phyloP scores from a whole-genome alignment of 2,329 filamentous ascomycete species.

The Botrytis sinoallii region DNA sequence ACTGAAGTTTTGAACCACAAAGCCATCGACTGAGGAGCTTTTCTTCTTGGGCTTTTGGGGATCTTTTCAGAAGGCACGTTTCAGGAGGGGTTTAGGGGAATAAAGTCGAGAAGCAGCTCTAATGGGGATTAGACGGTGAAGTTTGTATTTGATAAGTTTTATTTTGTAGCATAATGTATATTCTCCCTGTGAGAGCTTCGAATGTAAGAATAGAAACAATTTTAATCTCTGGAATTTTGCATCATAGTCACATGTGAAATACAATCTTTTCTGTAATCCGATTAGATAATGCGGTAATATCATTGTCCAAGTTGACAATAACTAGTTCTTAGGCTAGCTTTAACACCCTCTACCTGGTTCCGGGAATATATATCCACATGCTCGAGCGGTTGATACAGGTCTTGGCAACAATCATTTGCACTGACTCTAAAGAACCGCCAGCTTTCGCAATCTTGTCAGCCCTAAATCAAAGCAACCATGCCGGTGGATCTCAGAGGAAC shows the following conservation, averaged over 20 bases:
- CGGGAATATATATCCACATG: not conserved
- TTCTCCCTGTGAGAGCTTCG: not conserved
- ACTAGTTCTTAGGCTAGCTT: not conserved
- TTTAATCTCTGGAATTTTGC: not conserved
- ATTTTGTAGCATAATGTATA: conserved; percentile 3
- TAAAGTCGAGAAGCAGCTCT: not conserved
- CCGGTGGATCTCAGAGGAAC: not conserved
- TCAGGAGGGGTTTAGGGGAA: not conserved
- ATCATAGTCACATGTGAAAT: not conserved
- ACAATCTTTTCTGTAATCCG: not conserved
- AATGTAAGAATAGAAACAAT: not conserved
- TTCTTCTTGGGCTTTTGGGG: conserved; percentile 36
- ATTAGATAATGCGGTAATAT: not conserved
- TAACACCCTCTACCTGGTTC: not conserved
- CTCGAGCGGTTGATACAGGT: too few species aligned
- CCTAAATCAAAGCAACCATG: not conserved
- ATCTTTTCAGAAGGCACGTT: not conserved
- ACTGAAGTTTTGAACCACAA: not conserved
- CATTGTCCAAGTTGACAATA: not conserved
- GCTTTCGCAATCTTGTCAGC: not conserved
- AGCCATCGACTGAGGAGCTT: conserved; percentile 25
- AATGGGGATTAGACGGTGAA: not conserved
- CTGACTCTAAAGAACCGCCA: not conserved
- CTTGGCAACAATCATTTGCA: not conserved
- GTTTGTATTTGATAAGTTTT: not conserved